Base-by-base conservation (phyloP, 2,329 filamentous ascomycete species). In the Cladosporium halotolerans region DNA sequence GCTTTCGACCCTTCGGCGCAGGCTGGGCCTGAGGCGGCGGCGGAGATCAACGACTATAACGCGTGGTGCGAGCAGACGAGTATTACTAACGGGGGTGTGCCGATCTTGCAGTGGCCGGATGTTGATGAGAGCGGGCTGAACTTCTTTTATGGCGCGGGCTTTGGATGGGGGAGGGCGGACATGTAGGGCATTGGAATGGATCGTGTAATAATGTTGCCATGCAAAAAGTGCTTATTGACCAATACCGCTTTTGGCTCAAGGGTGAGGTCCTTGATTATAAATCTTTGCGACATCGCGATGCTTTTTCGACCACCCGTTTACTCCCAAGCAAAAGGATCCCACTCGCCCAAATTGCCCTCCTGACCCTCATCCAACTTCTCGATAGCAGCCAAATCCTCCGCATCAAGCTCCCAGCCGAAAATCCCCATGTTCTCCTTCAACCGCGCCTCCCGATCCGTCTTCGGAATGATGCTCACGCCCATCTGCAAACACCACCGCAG, bases 401-500 rank as follows among this genome's bases (percentile, higher is more conserved):
- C 53, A 54, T 69, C 64, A 9, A 72, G 62, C 55, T 66, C 63
- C 48, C 71, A 71, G 14, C 58, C 62, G 54, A 66, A 72, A 4
- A 72, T 54, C 23, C 69, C 65, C 2, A 65, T 68, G 50, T 72
- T 72, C 23, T 59, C 63, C 10, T 58, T 57, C 31, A 72, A 71
- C 8, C 68, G 53, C 13, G 59, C 57, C 1, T 68, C 65, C 0
- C 65, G 69, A 47, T 72, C 70, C 54, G 68, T 71, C 58, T 72
- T 72, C 0, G 70, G 70, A 2, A 72, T 62, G 2, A 70, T 65
- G 33, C 87, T 76, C 63, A 80, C 81, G 2, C 81, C 84, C 70
- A 86, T 89, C 70, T 95, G 86, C 70, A 93, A 68, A 60, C 85
- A 86, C 79, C 88, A 95, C 57, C 88, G 79, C 51, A 93, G 72